A percentile compares a stretch with the other conserved stretches of the same genome.
These are phyloP conservation scores for Blepharisma undulans DNA, from an alignment of 169 alveolate species.

Conservation along the genomic window DNA sequence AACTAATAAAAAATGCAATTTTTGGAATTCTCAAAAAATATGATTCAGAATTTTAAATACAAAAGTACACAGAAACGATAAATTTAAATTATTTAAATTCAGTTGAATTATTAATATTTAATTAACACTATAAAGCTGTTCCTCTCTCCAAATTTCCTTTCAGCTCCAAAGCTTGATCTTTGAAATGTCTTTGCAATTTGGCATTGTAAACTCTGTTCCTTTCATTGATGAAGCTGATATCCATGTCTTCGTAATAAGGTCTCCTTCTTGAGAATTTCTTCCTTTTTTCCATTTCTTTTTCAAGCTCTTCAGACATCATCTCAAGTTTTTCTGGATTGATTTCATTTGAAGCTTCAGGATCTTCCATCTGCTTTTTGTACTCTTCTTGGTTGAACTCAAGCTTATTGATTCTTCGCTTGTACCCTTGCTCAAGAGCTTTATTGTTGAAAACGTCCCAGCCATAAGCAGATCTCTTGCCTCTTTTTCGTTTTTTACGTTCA, in stretches of 20 bases:
- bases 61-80: no score
- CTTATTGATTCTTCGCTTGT: constrained; percentile 71
- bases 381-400: constrained; percentile 64
- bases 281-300: constrained; percentile 68
- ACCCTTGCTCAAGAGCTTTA: constrained; percentile 77
- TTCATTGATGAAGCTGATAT: constrained; percentile 81
- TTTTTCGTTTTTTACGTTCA: constrained; percentile 51
- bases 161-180: constrained; percentile 75
- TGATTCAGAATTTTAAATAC: background rate
- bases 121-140: constrained; percentile 54
- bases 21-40: no score
- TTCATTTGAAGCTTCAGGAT: constrained; percentile 44
- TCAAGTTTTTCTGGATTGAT: constrained; percentile 61
- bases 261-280: constrained; percentile 75
- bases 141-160: constrained; percentile 86
- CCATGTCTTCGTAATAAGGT: constrained; percentile 70
- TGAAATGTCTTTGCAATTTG: constrained; percentile 77
- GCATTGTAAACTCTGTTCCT: constrained; percentile 80
- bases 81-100: no score
- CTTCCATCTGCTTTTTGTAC: constrained; percentile 41
- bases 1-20: no score
- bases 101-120: no score
- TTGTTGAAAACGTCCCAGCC: constrained; percentile 86
- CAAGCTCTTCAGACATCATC: constrained; percentile 67
- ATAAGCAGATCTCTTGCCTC: constrained; percentile 57